A percentile compares a stretch with the other conserved stretches of the same genome.
phyloP scores from a whole-genome alignment of 2,329 filamentous ascomycete genomes.

The Fusarium avenaceum region DNA sequence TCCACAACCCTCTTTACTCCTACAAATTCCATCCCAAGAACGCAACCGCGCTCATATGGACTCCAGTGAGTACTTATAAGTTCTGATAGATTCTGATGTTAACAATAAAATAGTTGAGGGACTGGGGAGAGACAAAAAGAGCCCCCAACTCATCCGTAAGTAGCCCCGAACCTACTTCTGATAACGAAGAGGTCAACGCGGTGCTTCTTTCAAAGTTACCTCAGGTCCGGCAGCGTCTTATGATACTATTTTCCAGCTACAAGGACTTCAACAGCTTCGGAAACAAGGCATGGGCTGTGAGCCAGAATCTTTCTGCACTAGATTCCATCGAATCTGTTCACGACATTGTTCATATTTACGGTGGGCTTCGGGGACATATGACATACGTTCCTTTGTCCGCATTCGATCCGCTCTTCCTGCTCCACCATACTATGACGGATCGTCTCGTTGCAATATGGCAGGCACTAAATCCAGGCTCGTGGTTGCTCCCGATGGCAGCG shows the following conservation, averaged over 20 bases:
- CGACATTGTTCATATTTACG: constrained; percentile 71
- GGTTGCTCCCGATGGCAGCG: constrained; percentile 69
- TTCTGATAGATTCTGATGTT: background rate
- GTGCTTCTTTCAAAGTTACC: constrained; percentile 61
- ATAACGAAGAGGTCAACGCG: constrained; percentile 68
- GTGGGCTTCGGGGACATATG: constrained; percentile 76
- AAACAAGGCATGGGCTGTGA: constrained; percentile 73
- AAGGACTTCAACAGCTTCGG: constrained; percentile 76
- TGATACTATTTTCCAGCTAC: constrained; percentile 76
- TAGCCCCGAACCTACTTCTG: constrained; percentile 59
- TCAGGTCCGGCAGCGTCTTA: constrained; percentile 73
- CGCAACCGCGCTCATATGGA: constrained; percentile 68
- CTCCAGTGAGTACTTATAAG: constrained; percentile 64
- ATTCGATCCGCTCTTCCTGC: constrained; percentile 84
- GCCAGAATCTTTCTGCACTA: constrained; percentile 61
- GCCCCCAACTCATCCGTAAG: constrained; percentile 59
- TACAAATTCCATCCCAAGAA: constrained; percentile 73
- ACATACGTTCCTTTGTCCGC: constrained; percentile 78
- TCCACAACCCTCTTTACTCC: constrained; percentile 72
- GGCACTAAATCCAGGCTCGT: constrained; percentile 75
- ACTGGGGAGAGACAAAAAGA: constrained; percentile 72
- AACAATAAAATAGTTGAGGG: constrained; percentile 62
- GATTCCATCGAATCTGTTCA: constrained; percentile 77
- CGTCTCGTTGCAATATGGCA: constrained; percentile 84
- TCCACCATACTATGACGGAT: constrained; percentile 83